Evolutionary conservation across 1,284 basidiomycete genomes (phyloP).

Genomic region (Trichosporon asahii): DNA sequence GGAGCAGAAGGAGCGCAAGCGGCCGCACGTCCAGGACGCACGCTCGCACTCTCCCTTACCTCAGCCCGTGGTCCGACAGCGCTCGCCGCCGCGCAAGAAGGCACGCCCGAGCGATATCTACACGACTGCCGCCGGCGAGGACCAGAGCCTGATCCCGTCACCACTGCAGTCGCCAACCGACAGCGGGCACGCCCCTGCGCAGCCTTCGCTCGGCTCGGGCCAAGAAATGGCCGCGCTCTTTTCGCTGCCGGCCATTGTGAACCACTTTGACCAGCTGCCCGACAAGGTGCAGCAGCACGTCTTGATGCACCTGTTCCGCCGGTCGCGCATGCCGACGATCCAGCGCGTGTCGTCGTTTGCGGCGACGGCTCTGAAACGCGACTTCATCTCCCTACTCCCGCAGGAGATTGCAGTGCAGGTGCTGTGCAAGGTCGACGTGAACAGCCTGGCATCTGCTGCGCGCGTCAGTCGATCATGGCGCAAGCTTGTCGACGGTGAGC

Average conservation of each 20-base stretch:
- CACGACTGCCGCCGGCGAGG: conserved; percentile 5
- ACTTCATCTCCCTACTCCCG: conserved; percentile 47
- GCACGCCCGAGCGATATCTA: conserved; percentile 27
- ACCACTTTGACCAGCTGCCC: conserved; percentile 47
- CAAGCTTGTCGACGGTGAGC: conserved; percentile 45
- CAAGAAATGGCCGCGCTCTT: conserved; percentile 45
- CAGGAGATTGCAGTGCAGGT: conserved; percentile 50
- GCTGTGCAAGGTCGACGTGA: conserved; percentile 39
- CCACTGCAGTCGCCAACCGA: conserved; percentile 35
- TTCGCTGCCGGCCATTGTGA: conserved; percentile 44
- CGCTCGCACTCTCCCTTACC: neutral
- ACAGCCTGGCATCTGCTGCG: conserved; percentile 36
- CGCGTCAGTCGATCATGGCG: conserved; percentile 46
- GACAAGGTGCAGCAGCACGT: conserved; percentile 51
- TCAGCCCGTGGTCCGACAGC: conserved; percentile 6
- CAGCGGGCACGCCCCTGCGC: neutral
- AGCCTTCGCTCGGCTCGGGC: conserved; percentile 38
- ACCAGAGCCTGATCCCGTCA: conserved; percentile 22
- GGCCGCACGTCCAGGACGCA: conserved; percentile 25
- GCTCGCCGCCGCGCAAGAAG: conserved; percentile 45
- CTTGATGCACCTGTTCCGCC: conserved; percentile 50
- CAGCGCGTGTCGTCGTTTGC: conserved; percentile 46
- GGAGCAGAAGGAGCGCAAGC: conserved; percentile 42
- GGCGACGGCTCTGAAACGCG: conserved; percentile 44
- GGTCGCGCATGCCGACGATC: conserved; percentile 48